A percentile compares a stretch with the other conserved stretches of the same genome.
phyloP scores from a whole-genome alignment of 2,329 filamentous ascomycete genomes.

The Cercospora beticola region DNA sequence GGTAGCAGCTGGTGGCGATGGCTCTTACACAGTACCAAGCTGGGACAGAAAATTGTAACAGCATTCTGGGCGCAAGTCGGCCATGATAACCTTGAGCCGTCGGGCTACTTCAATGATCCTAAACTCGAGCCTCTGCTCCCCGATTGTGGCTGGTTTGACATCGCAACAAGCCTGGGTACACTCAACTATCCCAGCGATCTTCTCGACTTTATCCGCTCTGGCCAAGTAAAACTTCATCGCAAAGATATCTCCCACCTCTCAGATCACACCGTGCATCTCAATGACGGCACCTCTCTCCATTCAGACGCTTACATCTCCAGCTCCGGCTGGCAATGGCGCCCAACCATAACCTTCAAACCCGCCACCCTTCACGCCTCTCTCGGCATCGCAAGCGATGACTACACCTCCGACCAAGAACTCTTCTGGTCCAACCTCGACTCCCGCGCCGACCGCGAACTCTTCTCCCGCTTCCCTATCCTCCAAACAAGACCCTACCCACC shows the following conservation, averaged over 20 bases:
- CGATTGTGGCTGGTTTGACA: constrained; percentile 17
- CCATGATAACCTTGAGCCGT: constrained; percentile 9
- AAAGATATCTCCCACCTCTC: constrained; percentile 18
- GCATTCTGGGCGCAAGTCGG: constrained; percentile 14
- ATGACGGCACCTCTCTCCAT: constrained; percentile 3
- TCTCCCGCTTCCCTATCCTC: constrained; percentile 13
- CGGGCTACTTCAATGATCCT: constrained; percentile 10
- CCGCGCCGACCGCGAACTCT: constrained; percentile 17
- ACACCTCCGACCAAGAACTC: constrained; percentile 6
- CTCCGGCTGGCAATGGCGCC: constrained; percentile 19
- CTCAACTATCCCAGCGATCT: constrained; percentile 19
- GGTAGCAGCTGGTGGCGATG: constrained; percentile 19
- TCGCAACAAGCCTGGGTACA: constrained; percentile 11
- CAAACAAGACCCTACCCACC: constrained; percentile 6
- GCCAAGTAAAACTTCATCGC: constrained; percentile 17
- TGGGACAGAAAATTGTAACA: constrained; percentile 13
- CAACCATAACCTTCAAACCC: constrained; percentile 14
- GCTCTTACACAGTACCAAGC: constrained; percentile 16
- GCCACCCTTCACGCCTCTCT: constrained; percentile 14
- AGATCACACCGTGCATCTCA: constrained; percentile 11
- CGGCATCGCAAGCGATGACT: constrained; percentile 16
- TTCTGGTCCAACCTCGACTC: constrained; percentile 13
- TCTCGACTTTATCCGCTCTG: constrained; percentile 15
- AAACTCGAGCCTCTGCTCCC: constrained; percentile 8
- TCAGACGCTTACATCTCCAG: constrained; percentile 19